Conservation (phyloP, 768 basidiomycete species). For the Paxillus rubicundulus region DNA sequence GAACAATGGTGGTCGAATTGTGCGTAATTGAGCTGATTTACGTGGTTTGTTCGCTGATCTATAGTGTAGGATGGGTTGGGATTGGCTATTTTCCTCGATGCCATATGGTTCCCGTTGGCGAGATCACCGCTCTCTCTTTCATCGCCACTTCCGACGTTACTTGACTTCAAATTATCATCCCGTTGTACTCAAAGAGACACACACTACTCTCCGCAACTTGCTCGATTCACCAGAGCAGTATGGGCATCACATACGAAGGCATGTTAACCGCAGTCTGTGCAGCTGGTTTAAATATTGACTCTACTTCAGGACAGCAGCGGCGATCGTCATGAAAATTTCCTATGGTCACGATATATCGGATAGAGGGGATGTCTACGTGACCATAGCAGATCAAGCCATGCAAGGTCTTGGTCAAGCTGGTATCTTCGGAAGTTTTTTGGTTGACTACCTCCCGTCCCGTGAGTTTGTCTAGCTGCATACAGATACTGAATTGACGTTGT, state of each 20-base stretch:
- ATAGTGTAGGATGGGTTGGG: slow-evolving; percentile 43
- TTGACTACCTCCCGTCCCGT: slow-evolving; percentile 36
- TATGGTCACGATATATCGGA: slow-evolving; percentile 41
- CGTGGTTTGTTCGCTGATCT: no score
- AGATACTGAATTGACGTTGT: background rate
- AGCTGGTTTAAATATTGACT: background rate
- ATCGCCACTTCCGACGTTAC: slow-evolving; percentile 35
- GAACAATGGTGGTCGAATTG: slow-evolving; percentile 45
- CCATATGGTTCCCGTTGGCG: slow-evolving; percentile 37
- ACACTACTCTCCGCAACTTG: slow-evolving; percentile 38
- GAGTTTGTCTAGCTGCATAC: slow-evolving; percentile 9
- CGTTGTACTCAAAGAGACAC: slow-evolving; percentile 33
- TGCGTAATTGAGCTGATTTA: slow-evolving; percentile 20
- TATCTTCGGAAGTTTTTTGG: slow-evolving; percentile 44
- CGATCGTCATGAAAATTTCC: slow-evolving; percentile 40
- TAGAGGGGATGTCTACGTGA: slow-evolving; percentile 39
- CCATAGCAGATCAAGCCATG: slow-evolving; percentile 40
- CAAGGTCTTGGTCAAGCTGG: slow-evolving; percentile 36
- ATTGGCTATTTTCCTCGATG: slow-evolving; percentile 45
- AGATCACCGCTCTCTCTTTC: slow-evolving; percentile 38
- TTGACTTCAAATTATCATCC: slow-evolving; percentile 26
- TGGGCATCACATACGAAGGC: slow-evolving; percentile 37
- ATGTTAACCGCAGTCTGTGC: background rate
- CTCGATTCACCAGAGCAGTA: slow-evolving; percentile 37
- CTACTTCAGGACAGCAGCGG: slow-evolving; percentile 32